Percentiles rank a stretch among this genome's conserved stretches.
Conservation (phyloP, 164 flowering plant species). For the Protea cynaroides region DNA sequence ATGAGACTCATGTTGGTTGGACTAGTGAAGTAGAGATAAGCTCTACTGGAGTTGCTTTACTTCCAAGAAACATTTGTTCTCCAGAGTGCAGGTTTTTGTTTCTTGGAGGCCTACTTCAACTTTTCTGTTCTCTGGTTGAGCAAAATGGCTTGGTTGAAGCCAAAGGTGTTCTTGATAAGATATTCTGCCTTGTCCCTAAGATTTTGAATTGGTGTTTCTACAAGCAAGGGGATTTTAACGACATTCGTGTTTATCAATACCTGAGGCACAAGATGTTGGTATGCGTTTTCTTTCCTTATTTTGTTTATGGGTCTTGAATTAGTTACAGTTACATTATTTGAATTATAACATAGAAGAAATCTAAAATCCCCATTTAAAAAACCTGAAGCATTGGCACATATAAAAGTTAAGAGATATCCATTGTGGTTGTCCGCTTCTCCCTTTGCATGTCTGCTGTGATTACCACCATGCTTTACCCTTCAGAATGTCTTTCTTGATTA, state of each 20-base stretch:
- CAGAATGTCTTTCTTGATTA: too few relatives aligned
- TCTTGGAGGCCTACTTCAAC: constrained; percentile 54
- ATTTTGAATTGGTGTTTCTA: constrained; percentile 49
- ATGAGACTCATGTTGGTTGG: constrained; percentile 16
- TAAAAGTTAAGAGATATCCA: not conserved
- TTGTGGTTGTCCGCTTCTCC: too few relatives aligned
- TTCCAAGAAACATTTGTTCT: constrained; percentile 7
- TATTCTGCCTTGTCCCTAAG: constrained; percentile 43
- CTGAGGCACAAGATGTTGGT: constrained; percentile 82
- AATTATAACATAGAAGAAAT: not conserved
- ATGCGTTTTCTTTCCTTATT: constrained; percentile 14
- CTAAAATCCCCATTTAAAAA: not conserved
- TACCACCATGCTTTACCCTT: too few relatives aligned
- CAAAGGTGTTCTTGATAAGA: constrained; percentile 17
- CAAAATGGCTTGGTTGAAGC: constrained; percentile 26
- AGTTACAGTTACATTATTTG: not conserved
- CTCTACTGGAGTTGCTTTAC: constrained; percentile 8
- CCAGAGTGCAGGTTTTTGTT: constrained; percentile 26
- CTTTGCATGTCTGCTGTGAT: too few relatives aligned
- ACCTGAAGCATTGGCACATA: not conserved
- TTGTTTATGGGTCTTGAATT: not conserved
- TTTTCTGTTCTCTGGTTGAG: constrained; percentile 58
- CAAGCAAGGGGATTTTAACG: constrained; percentile 17
- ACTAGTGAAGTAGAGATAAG: constrained; percentile 5
- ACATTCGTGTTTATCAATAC: constrained; percentile 35